These are phyloP conservation scores for Zoysia matrella DNA, from an alignment of 202 grass and related monocot genomes.

Conservation along the genomic window DNA sequence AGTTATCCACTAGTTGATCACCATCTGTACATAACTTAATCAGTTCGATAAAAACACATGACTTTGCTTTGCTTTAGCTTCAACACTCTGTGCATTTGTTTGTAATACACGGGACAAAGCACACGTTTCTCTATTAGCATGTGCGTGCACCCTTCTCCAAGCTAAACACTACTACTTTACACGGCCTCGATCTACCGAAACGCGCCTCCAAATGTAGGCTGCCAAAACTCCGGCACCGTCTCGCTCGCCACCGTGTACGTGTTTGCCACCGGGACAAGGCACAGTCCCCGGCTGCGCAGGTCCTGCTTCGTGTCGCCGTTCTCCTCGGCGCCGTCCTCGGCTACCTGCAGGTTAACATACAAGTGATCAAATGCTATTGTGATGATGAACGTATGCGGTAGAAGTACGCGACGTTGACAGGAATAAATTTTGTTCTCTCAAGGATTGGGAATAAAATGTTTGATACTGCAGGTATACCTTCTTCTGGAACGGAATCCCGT, in stretches of 20 bases:
- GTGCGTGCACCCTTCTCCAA: neutral
- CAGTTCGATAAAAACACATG: conserved; percentile 29
- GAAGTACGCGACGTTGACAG: neutral
- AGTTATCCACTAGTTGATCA: conserved; percentile 11
- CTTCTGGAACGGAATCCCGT: conserved; percentile 60
- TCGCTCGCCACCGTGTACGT: conserved; percentile 83
- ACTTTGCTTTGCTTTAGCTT: conserved; percentile 52
- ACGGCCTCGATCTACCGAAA: conserved; percentile 67
- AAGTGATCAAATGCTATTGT: neutral
- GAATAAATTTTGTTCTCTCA: neutral
- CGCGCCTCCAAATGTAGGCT: conserved; percentile 85
- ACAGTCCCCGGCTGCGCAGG: conserved; percentile 87
- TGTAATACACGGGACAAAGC: conserved; percentile 37
- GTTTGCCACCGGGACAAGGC: conserved; percentile 86
- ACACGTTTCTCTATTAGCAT: conserved; percentile 37
- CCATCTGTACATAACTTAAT: conserved; percentile 50
- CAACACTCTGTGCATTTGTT: conserved; percentile 32
- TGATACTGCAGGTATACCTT: conserved; percentile 55
- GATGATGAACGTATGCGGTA: conserved; percentile 13
- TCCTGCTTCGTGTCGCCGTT: conserved; percentile 54
- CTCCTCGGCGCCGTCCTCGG: conserved; percentile 52
- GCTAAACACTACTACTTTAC: conserved; percentile 24
- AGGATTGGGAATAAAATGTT: neutral
- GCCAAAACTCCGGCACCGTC: conserved; percentile 84
- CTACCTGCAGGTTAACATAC: conserved; percentile 36